These are phyloP conservation scores for Phyllosticta citrichinensis DNA, from an alignment of 2,329 filamentous ascomycete genomes.

Conservation along the genomic window DNA sequence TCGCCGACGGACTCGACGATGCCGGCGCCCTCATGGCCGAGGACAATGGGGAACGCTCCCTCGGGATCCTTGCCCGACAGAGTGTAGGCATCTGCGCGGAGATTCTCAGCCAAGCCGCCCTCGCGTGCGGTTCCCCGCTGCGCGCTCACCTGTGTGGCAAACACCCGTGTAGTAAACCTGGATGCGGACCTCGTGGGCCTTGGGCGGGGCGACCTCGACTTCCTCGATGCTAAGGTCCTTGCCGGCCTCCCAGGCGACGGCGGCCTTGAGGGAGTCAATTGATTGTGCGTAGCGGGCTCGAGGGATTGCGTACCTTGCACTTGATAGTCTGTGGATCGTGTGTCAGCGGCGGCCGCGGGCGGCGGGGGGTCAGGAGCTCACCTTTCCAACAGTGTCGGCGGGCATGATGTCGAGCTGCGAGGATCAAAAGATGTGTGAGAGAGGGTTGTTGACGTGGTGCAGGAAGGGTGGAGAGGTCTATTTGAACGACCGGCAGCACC, in stretches of 20 bases:
- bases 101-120: neutral
- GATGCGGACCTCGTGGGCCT: conserved; percentile 91
- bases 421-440: neutral
- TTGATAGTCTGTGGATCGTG: conserved; percentile 63
- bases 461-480: neutral
- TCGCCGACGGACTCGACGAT: conserved; percentile 58
- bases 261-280: conserved; percentile 48
- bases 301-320: conserved; percentile 88
- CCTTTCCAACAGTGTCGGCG: conserved; percentile 48
- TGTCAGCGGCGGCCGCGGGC: conserved; percentile 4
- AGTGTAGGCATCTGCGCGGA: conserved; percentile 50
- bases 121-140: neutral
- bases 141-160: conserved; percentile 75
- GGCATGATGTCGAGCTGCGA: conserved; percentile 31
- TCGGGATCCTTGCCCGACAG: conserved; percentile 82
- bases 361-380: conserved; percentile 16
- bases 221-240: conserved; percentile 85
- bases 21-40: conserved; percentile 33
- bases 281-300: conserved; percentile 51
- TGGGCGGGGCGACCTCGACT: conserved; percentile 80
- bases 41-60: conserved; percentile 41
- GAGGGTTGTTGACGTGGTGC: too few relatives aligned
- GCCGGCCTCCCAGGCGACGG: conserved; percentile 93
- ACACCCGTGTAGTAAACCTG: conserved; percentile 97
- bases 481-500: conserved; percentile 1